Evolutionary conservation across 2,329 filamentous ascomycete genomes (phyloP).

Genomic region (Nigrograna mackinnonii): DNA sequence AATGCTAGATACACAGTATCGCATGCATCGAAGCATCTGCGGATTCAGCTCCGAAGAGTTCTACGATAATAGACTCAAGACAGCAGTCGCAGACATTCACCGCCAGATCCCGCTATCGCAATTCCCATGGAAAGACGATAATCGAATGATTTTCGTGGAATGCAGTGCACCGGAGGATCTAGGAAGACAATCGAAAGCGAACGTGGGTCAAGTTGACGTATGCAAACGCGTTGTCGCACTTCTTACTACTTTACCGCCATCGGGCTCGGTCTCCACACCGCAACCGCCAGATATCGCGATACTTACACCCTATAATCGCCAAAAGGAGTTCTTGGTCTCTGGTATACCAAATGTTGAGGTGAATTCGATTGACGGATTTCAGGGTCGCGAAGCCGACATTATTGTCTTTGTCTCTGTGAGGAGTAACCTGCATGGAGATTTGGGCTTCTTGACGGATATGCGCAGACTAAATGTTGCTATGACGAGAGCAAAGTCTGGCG

Average conservation of each 20-base stretch:
- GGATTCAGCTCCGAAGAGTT: slow-evolving; percentile 46
- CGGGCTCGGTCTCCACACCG: background rate
- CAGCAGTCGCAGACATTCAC: slow-evolving; percentile 25
- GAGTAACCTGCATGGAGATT: slow-evolving; percentile 43
- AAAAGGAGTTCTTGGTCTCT: slow-evolving; percentile 36
- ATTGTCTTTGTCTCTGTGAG: slow-evolving; percentile 49
- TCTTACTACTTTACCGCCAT: slow-evolving; percentile 14
- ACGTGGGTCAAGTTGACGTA: slow-evolving; percentile 42
- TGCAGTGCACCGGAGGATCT: slow-evolving; percentile 41
- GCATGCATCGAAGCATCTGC: slow-evolving; percentile 48
- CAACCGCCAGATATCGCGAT: slow-evolving; percentile 39
- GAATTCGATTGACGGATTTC: slow-evolving; percentile 49
- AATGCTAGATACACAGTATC: slow-evolving; percentile 52
- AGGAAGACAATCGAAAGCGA: slow-evolving; percentile 44
- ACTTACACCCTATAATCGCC: slow-evolving; percentile 46
- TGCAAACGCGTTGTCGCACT: slow-evolving; percentile 40
- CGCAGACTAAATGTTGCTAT: slow-evolving; percentile 47
- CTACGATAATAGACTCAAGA: slow-evolving; percentile 41
- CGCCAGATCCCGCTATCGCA: slow-evolving; percentile 24
- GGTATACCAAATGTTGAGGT: slow-evolving; percentile 29
- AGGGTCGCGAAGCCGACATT: slow-evolving; percentile 49
- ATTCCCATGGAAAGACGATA: slow-evolving; percentile 20
- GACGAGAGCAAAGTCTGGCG: slow-evolving; percentile 41
- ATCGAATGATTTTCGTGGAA: slow-evolving; percentile 42
- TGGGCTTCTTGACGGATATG: slow-evolving; percentile 48